phyloP scores from a whole-genome alignment of 148 eudicot species.

The Heliamphora exappendiculata region DNA sequence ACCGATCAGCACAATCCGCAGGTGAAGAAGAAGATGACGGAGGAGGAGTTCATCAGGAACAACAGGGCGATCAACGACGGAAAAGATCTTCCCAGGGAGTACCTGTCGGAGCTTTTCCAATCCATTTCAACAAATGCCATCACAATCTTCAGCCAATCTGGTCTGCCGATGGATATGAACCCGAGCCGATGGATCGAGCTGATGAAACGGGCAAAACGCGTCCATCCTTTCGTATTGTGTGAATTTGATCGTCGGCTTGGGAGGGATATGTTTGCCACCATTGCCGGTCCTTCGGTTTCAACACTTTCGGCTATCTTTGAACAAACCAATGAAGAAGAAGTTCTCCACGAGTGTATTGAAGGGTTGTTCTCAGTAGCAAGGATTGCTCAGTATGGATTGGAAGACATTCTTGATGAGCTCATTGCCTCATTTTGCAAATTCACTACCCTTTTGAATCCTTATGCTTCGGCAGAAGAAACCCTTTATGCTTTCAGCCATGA shows the following conservation, averaged over 20 bases:
- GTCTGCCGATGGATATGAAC: conserved; percentile 49
- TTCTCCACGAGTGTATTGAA: conserved; percentile 77
- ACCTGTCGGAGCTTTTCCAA: conserved; percentile 70
- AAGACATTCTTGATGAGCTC: conserved; percentile 82
- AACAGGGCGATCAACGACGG: conserved; percentile 84
- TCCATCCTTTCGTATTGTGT: conserved; percentile 41
- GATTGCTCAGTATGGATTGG: conserved; percentile 68
- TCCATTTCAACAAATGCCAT: conserved; percentile 70
- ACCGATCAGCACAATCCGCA: conserved; percentile 97
- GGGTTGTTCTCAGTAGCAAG: conserved; percentile 67
- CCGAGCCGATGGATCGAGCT: conserved; percentile 83
- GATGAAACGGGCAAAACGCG: conserved; percentile 43
- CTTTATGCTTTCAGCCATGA: conserved; percentile 77
- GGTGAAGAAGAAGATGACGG: conserved; percentile 97
- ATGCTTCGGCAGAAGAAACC: conserved; percentile 91
- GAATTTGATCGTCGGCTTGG: conserved; percentile 64
- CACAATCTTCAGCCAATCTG: conserved; percentile 38
- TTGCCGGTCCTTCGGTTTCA: conserved; percentile 86
- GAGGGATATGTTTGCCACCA: conserved; percentile 81
- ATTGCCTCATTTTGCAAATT: conserved; percentile 81
- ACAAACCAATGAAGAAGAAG: conserved; percentile 78
- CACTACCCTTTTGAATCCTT: conserved; percentile 80
- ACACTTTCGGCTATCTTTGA: conserved; percentile 79
- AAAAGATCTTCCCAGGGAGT: conserved; percentile 81
- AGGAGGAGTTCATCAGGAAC: conserved; percentile 86